These are phyloP conservation scores for Phytopythium sindhum DNA, from an alignment of 352 stramenopile species.

Conservation along the genomic window DNA sequence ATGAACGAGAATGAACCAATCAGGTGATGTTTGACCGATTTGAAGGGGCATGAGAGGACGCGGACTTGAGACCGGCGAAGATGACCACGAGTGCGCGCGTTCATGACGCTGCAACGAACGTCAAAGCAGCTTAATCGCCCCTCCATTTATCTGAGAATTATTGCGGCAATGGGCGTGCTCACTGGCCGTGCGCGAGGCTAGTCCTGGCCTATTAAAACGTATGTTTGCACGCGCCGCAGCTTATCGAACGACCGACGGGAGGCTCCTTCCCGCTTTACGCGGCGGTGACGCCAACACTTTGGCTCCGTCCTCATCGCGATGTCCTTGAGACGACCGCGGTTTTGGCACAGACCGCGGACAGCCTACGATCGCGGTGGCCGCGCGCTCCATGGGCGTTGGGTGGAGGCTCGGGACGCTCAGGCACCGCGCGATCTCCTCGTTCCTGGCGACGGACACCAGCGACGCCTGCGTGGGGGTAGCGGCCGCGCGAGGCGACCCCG, in stretches of 20 bases:
- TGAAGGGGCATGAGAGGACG: background rate
- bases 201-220: background rate
- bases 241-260: background rate
- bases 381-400: slow-evolving; percentile 56
- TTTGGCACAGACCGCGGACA: background rate
- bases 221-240: background rate
- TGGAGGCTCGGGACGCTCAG: slow-evolving; percentile 55
- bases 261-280: background rate
- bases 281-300: background rate
- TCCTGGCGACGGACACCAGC: slow-evolving; percentile 16
- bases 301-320: background rate
- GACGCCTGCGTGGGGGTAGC: slow-evolving; percentile 31
- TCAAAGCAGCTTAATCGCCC: background rate
- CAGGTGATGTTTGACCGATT: background rate
- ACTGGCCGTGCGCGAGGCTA: background rate
- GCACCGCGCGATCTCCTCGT: slow-evolving; percentile 44
- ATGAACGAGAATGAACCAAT: background rate
- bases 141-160: background rate
- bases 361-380: background rate
- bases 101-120: background rate
- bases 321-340: background rate
- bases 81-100: background rate
- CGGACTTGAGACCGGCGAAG: background rate
- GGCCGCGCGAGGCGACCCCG: slow-evolving; percentile 12
- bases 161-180: background rate